Evolutionary conservation across 768 basidiomycete species (phyloP).

Genomic region (Crucibulum laeve): DNA sequence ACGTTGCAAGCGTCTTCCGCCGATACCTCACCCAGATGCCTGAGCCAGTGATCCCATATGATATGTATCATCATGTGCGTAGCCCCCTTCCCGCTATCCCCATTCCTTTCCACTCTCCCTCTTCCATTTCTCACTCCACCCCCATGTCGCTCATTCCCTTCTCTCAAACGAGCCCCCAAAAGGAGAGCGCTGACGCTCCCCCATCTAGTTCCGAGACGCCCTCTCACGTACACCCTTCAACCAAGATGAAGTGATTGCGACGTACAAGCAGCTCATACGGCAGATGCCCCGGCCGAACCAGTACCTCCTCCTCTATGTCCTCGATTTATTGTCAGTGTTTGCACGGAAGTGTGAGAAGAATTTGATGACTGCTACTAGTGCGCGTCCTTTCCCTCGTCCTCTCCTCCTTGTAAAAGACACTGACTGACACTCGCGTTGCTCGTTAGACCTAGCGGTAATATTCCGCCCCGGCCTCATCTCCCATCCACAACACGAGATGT

Average conservation of each 20-base stretch:
- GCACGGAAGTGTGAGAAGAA: conserved; percentile 89
- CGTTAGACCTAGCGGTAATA: conserved; percentile 90
- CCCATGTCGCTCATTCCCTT: too few species aligned
- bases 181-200: conserved; percentile 6
- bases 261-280: conserved; percentile 82
- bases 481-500: conserved; percentile 83
- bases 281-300: conserved; percentile 86
- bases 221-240: conserved; percentile 51
- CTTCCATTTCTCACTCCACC: conserved; percentile 9
- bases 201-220: conserved; percentile 68
- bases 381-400: conserved; percentile 19
- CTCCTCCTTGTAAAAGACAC: neutral
- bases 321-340: conserved; percentile 94
- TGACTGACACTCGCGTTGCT: neutral
- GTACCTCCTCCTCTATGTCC: conserved; percentile 94
- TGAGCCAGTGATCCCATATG: conserved; percentile 91
- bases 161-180: too few species aligned
- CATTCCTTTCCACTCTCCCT: conserved; percentile 15
- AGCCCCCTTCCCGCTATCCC: too few species aligned
- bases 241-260: conserved; percentile 67
- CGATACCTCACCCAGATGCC: conserved; percentile 97
- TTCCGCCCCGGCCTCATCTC: conserved; percentile 95
- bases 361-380: conserved; percentile 93
- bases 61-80: conserved; percentile 85
- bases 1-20: conserved; percentile 94